Conservation (phyloP, 2,329 filamentous ascomycete species). For the Exophiala xenobiotica region DNA sequence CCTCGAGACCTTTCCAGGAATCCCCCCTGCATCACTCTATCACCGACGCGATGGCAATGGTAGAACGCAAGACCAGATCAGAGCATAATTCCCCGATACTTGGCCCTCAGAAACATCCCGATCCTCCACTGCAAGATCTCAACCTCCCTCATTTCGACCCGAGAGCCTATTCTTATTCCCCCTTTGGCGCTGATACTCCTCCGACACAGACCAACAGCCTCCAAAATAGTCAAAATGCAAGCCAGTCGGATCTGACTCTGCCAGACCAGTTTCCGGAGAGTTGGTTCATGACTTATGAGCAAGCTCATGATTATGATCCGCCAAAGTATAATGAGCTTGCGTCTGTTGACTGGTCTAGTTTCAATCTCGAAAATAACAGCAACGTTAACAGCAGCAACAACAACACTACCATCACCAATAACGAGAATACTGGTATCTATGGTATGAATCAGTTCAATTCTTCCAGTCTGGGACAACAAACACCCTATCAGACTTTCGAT, state of each 20-base stretch:
- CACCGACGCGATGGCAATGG: conserved; percentile 34
- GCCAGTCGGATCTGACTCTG: conserved; percentile 32
- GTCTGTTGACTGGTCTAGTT: conserved; percentile 49
- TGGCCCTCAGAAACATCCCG: conserved; percentile 30
- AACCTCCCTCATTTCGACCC: conserved; percentile 35
- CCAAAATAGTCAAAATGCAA: conserved; percentile 32
- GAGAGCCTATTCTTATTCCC: conserved; percentile 35
- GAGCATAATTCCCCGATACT: conserved; percentile 49
- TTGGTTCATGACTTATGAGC: conserved; percentile 46
- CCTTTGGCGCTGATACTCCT: conserved; percentile 36
- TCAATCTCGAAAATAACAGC: conserved; percentile 38
- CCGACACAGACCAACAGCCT: conserved; percentile 26
- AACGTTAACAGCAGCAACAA: conserved; percentile 5
- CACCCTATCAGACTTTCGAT: conserved; percentile 14
- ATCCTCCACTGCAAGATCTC: conserved; percentile 30
- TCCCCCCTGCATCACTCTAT: conserved; percentile 34
- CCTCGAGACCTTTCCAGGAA: conserved; percentile 30
- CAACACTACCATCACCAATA: conserved; percentile 9
- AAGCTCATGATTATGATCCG: conserved; percentile 35
- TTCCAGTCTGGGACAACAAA: conserved; percentile 34
- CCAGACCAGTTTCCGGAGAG: conserved; percentile 40
- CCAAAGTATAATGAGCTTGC: conserved; percentile 21
- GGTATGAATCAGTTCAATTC: conserved; percentile 17
- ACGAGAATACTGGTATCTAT: not conserved
- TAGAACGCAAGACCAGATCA: conserved; percentile 41